phyloP scores from a whole-genome alignment of 78 protist species.

The Dictyostelium firmibasis region DNA sequence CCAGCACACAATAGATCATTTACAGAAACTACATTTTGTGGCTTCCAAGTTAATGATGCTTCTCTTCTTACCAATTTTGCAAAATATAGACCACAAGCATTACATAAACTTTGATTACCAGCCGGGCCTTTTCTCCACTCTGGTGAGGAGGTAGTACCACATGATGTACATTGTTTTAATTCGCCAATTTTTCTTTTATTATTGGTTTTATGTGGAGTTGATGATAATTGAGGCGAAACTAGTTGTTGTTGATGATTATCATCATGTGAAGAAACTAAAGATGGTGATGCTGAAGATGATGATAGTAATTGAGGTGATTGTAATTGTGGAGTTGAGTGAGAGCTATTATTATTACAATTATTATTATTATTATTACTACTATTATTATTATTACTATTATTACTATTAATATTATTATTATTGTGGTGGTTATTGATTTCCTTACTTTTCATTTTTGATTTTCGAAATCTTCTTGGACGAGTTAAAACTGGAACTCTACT shows the following conservation, averaged over 20 bases:
- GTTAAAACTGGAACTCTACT: slow-evolving; percentile 71
- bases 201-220: neutral
- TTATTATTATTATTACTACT: neutral
- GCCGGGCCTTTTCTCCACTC: slow-evolving; percentile 80
- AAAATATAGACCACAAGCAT: slow-evolving; percentile 78
- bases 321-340: neutral
- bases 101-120: slow-evolving; percentile 67
- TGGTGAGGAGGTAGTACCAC: slow-evolving; percentile 73
- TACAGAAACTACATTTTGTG: slow-evolving; percentile 45
- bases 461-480: slow-evolving; percentile 68
- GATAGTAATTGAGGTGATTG: neutral
- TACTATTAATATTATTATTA: neutral
- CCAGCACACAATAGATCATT: slow-evolving; percentile 55
- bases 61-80: slow-evolving; percentile 60
- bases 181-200: slow-evolving; percentile 61
- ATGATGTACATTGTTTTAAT: slow-evolving; percentile 36
- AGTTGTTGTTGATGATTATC: neutral
- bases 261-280: neutral
- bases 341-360: neutral
- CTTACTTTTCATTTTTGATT: slow-evolving; percentile 53
- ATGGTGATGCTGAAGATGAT: neutral
- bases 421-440: neutral
- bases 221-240: neutral
- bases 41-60: slow-evolving; percentile 51
- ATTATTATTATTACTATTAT: neutral